A percentile compares a stretch with the other conserved stretches of the same genome.
Conservation (phyloP, 2,329 filamentous ascomycete genomes). For the Alternaria incomplexa region DNA sequence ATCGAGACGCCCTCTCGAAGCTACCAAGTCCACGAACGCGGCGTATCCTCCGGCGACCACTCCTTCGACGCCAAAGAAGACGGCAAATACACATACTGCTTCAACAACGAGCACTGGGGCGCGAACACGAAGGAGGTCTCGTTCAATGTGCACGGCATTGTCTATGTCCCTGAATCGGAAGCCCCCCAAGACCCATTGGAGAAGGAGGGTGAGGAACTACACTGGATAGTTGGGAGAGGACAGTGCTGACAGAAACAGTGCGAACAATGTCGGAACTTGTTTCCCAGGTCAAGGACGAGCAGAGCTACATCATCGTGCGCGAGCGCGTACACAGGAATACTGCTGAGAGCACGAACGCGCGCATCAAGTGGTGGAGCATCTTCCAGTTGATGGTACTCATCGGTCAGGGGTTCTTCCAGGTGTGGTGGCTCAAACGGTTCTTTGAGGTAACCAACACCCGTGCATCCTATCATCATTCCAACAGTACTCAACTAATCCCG, state of each 20-base stretch:
- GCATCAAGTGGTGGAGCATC: constrained; percentile 99
- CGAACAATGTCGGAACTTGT: constrained; percentile 83
- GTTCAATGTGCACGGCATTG: constrained; percentile 98
- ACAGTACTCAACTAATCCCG: constrained; percentile 7
- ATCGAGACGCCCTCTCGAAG: constrained; percentile 79
- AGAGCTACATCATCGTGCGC: constrained; percentile 93
- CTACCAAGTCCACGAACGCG: constrained; percentile 80
- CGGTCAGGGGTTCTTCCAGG: constrained; percentile 94
- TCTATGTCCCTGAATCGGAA: constrained; percentile 92
- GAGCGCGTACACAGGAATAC: constrained; percentile 98
- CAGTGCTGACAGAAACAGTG: constrained; percentile 60
- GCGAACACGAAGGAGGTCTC: constrained; percentile 97
- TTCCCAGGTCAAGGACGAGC: constrained; percentile 94
- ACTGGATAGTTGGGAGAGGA: too few relatives aligned
- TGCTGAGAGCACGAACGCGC: constrained; percentile 94
- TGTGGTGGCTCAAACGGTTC: constrained; percentile 99
- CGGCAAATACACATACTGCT: constrained; percentile 95
- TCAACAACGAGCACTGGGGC: constrained; percentile 98
- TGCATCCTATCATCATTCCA: neutral
- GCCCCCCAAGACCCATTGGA: constrained; percentile 86
- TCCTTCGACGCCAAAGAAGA: constrained; percentile 85
- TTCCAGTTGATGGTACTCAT: constrained; percentile 91
- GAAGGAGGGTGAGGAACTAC: constrained; percentile 72
- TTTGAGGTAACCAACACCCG: constrained; percentile 71
- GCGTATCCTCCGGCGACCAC: constrained; percentile 88